Percentiles rank a stretch among this genome's conserved stretches.
Conservation (phyloP, 495 filamentous ascomycete species). For the Oidiodendron maius region DNA sequence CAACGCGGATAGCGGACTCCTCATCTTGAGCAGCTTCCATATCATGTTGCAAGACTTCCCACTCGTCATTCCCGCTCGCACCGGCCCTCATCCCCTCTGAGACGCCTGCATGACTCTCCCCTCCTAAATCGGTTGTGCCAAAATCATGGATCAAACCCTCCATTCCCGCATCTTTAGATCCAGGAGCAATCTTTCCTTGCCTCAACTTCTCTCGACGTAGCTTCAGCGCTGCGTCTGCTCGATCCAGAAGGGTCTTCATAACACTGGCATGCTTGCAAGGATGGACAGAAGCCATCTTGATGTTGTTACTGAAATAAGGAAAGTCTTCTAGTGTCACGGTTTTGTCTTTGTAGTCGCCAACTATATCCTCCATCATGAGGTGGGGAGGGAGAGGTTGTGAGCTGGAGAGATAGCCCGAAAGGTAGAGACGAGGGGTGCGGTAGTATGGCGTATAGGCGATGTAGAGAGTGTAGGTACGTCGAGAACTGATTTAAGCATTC, state of each 20-base stretch:
- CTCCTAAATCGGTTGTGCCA: slow-evolving; percentile 41
- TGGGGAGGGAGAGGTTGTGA: slow-evolving; percentile 80
- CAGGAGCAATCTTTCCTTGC: slow-evolving; percentile 30
- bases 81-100: slow-evolving; percentile 28
- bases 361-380: slow-evolving; percentile 98
- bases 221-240: slow-evolving; percentile 89
- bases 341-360: slow-evolving; percentile 99
- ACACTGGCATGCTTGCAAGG: slow-evolving; percentile 90
- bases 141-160: slow-evolving; percentile 56
- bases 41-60: slow-evolving; percentile 66
- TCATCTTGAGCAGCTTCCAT: slow-evolving; percentile 60
- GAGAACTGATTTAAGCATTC: slow-evolving; percentile 66
- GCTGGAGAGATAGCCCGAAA: slow-evolving; percentile 81
- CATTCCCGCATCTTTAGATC: slow-evolving; percentile 40
- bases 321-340: slow-evolving; percentile 98
- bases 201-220: slow-evolving; percentile 76
- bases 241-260: slow-evolving; percentile 96
- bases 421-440: slow-evolving; percentile 90
- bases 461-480: slow-evolving; percentile 93
- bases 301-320: slow-evolving; percentile 73
- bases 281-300: slow-evolving; percentile 96
- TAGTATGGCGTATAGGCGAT: slow-evolving; percentile 97
- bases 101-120: slow-evolving; percentile 25
- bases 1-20: slow-evolving; percentile 86
- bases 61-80: slow-evolving; percentile 61